phyloP scores from a whole-genome alignment of 1,284 basidiomycete species.

The Leucoagaricus sp. region DNA sequence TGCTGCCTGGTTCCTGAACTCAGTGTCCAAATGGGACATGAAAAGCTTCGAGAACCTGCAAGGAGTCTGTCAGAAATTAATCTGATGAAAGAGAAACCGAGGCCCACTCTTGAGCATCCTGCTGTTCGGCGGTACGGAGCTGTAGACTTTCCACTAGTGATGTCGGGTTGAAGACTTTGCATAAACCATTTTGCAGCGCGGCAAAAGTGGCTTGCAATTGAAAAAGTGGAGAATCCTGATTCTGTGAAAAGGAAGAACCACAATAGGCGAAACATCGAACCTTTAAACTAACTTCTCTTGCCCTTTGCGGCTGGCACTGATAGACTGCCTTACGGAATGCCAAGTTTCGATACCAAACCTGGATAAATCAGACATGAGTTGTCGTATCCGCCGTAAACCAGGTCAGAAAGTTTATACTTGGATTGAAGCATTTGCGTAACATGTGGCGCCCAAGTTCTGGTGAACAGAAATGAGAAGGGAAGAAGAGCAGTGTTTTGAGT shows the following conservation, averaged over 20 bases:
- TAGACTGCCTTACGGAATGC: conserved; percentile 69
- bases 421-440: conserved; percentile 90
- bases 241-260: not conserved
- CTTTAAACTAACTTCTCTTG: conserved; percentile 53
- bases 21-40: conserved; percentile 81
- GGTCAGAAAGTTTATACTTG: conserved; percentile 58
- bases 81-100: not conserved
- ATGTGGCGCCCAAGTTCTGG: conserved; percentile 91
- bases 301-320: conserved; percentile 52
- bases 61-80: not conserved
- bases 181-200: conserved; percentile 72
- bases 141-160: conserved; percentile 83
- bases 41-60: conserved; percentile 94
- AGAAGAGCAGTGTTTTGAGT: not conserved
- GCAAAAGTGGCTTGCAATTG: conserved; percentile 80
- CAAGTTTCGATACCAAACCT: conserved; percentile 76
- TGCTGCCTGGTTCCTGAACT: conserved; percentile 78
- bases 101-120: conserved; percentile 92
- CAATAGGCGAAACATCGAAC: conserved; percentile 33
- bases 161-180: conserved; percentile 77
- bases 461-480: conserved; percentile 4
- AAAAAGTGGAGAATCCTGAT: conserved; percentile 70
- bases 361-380: not conserved
- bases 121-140: conserved; percentile 80
- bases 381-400: conserved; percentile 7